These are phyloP conservation scores for Arbutus unedo DNA, from an alignment of 148 eudicot genomes.

Conservation along the genomic window DNA sequence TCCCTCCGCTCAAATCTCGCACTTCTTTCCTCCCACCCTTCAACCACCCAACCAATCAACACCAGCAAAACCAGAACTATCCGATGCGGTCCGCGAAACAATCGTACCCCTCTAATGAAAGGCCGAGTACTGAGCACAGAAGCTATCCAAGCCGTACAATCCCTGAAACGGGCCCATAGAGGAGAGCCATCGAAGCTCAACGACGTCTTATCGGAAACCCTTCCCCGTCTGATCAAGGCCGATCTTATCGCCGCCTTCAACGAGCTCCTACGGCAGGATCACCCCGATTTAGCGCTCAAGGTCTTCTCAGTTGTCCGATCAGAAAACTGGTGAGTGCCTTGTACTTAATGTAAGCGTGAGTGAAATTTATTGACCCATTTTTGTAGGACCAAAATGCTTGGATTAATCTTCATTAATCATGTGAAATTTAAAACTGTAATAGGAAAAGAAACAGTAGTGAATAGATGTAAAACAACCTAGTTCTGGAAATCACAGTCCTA, in stretches of 20 bases:
- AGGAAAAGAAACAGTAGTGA: too few species aligned
- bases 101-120: constrained; percentile 69
- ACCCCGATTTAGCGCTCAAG: constrained; percentile 42
- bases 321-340: constrained; percentile 31
- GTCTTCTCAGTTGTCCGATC: constrained; percentile 59
- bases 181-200: constrained; percentile 20
- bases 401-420: too few species aligned
- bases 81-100: constrained; percentile 63
- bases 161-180: constrained; percentile 69
- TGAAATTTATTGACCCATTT: too few species aligned
- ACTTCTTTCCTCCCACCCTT: not conserved
- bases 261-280: constrained; percentile 79
- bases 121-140: constrained; percentile 74
- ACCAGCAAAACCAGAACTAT: constrained; percentile 8
- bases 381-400: too few species aligned
- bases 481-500: too few species aligned
- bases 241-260: constrained; percentile 73
- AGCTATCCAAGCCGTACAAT: constrained; percentile 86
- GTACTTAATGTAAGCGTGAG: not conserved
- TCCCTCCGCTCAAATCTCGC: constrained; percentile 20
- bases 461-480: too few species aligned
- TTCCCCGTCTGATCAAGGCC: constrained; percentile 68
- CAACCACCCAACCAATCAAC: constrained; percentile 13
- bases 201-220: constrained; percentile 24
- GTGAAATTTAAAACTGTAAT: too few species aligned